Conservation (phyloP, 208 protist genomes). For the Strigomonas culicis region DNA sequence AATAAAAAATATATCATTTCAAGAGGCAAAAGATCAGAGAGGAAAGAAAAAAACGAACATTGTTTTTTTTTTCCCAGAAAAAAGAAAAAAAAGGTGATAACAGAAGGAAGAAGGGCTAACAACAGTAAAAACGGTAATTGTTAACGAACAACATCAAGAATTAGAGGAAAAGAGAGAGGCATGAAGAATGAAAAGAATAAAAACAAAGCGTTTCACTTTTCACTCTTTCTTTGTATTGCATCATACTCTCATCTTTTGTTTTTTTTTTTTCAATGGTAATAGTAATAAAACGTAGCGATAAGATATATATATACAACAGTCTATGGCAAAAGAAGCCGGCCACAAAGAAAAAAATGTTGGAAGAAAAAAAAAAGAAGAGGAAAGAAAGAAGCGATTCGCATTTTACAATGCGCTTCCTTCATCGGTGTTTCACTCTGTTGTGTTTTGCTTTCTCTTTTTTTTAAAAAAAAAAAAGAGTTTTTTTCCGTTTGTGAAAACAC, state of each 20-base stretch:
- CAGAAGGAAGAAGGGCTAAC: conserved; percentile 1
- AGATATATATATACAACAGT: neutral
- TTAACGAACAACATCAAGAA: neutral
- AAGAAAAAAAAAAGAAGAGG: conserved; percentile 11
- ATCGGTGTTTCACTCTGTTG: neutral
- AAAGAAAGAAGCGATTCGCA: conserved; percentile 8
- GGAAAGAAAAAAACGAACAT: neutral
- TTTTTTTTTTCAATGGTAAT: neutral
- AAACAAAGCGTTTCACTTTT: neutral
- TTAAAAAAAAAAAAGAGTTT: conserved; percentile 6
- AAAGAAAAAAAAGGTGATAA: neutral
- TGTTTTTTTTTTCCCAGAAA: conserved; percentile 1
- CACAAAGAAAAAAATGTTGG: conserved; percentile 8
- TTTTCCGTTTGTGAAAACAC: neutral
- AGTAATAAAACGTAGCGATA: neutral
- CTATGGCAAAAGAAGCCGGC: neutral
- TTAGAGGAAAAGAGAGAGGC: neutral
- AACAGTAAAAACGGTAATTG: neutral
- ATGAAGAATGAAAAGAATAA: neutral
- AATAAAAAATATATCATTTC: neutral
- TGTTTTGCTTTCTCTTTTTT: neutral
- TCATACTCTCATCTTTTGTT: too few relatives aligned
- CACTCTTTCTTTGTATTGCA: conserved; percentile 4
- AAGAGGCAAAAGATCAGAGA: neutral
- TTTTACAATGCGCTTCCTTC: neutral